Evolutionary conservation across 1,284 basidiomycete species (phyloP), one percentile per base, ranked within the genome.

Genomic region (Boletus sp.): DNA sequence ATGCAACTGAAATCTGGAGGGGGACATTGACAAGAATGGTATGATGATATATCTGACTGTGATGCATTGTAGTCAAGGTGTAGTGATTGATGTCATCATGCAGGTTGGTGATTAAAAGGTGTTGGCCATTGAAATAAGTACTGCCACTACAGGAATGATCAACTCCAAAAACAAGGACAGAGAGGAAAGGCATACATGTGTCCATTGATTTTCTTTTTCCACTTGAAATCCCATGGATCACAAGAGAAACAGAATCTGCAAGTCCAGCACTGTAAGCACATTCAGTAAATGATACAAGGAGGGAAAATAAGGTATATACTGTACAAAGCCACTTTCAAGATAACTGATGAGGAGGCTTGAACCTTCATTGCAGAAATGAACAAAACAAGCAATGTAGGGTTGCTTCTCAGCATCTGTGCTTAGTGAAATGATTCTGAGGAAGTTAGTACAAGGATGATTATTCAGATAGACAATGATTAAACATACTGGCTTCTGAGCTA

Each of bases 171-270:
- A 19, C 14, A 37, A 17, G 13, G 14, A 17, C 37, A 37, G 13
- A 37, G 37, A 17, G 37, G 14, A 17, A 37, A 37, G 19, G 8
- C 53, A 7, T 46, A 51, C 44, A 56, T 59, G 3, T 13, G 27
- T 46, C 58, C 11, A 14, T 59, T 59, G 1, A 14, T 27, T 30
- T 59, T 59, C 48, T 60, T 60, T 17, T 60, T 31, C 52, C 49
- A 60, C 40, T 47, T 60, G 4, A 60, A 14, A 10, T 60, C 53
- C 53, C 54, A 60, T 3, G 53, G 40, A 21, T 59, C 33, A 16
- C 54, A 19, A 3, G 40, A 44, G 21, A 40, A 51, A 11, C 58
- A 59, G 33, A 31, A 48, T 1, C 58, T 59, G 23, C 19, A 19
- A 37, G 9, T 37, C 19, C 37, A n/a, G n/a, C n/a, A n/a, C n/a